Conservation (phyloP, 805 yeast species). For the Saccharomyces paradoxus region DNA sequence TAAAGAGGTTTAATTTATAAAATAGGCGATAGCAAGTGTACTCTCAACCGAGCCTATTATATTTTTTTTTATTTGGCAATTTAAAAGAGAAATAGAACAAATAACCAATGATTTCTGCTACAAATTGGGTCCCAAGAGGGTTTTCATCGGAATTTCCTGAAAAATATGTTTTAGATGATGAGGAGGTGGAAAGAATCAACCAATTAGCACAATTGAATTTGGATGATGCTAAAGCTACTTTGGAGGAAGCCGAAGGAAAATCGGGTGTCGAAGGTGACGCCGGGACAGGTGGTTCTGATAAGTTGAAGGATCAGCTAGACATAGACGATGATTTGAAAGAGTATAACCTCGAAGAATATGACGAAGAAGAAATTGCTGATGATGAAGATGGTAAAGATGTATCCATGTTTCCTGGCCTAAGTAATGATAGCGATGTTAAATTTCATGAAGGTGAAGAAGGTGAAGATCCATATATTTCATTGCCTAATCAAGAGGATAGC, state of each 20-base stretch:
- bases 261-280: slow-evolving; percentile 25
- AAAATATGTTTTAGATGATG: slow-evolving; percentile 80
- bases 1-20: background rate
- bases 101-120: slow-evolving; percentile 73
- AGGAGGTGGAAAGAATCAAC: slow-evolving; percentile 83
- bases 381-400: slow-evolving; percentile 51
- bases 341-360: slow-evolving; percentile 79
- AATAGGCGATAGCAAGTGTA: background rate
- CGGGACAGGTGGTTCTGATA: slow-evolving; percentile 11
- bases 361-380: slow-evolving; percentile 51
- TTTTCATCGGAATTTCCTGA: slow-evolving; percentile 89
- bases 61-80: background rate
- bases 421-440: slow-evolving; percentile 43
- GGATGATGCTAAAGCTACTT: slow-evolving; percentile 62
- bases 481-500: slow-evolving; percentile 44
- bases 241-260: slow-evolving; percentile 39
- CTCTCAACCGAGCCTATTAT: background rate
- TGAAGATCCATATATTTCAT: slow-evolving; percentile 37
- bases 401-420: slow-evolving; percentile 64
- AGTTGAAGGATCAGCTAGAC: slow-evolving; percentile 47
- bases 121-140: slow-evolving; percentile 95
- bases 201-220: slow-evolving; percentile 78
- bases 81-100: background rate
- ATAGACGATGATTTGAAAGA: slow-evolving; percentile 81
- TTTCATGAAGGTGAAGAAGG: slow-evolving; percentile 44